Conservation (phyloP, 768 basidiomycete genomes). For the Lactarius trivialis region DNA sequence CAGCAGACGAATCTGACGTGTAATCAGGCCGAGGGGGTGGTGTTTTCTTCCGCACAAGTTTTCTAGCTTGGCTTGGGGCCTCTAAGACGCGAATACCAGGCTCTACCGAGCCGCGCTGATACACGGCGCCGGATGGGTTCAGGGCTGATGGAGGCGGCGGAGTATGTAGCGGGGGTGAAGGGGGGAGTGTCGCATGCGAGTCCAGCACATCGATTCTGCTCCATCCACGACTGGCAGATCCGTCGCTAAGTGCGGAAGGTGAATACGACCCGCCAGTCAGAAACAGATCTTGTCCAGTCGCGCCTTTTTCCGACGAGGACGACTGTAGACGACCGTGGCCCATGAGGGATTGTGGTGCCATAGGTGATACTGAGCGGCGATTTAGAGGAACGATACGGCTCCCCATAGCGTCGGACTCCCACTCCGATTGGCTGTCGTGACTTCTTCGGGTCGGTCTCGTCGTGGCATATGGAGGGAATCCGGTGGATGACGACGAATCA, state of each 20-base stretch:
- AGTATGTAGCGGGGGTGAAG: slow-evolving; percentile 37
- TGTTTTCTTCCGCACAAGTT: slow-evolving; percentile 35
- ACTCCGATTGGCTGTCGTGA: slow-evolving; percentile 38
- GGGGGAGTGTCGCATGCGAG: slow-evolving; percentile 35
- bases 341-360: slow-evolving; percentile 37
- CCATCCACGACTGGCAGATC: slow-evolving; percentile 29
- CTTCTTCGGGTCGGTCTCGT: slow-evolving; percentile 31
- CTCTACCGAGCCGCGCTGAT: slow-evolving; percentile 32
- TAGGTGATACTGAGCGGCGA: slow-evolving; percentile 62
- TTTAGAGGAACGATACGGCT: slow-evolving; percentile 61
- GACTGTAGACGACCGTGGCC: slow-evolving; percentile 32
- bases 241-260: slow-evolving; percentile 23
- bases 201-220: slow-evolving; percentile 31
- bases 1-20: slow-evolving; percentile 46
- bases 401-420: slow-evolving; percentile 46
- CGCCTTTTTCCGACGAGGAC: slow-evolving; percentile 26
- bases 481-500: slow-evolving; percentile 52
- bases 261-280: slow-evolving; percentile 2
- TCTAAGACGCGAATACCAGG: slow-evolving; percentile 27
- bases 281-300: slow-evolving; percentile 1
- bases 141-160: slow-evolving; percentile 25
- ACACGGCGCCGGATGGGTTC: slow-evolving; percentile 28
- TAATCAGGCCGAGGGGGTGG: slow-evolving; percentile 32
- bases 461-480: slow-evolving; percentile 55
- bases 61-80: slow-evolving; percentile 28